Conservation (phyloP, 257 asterid species). For the Nicotiana attenuata region DNA sequence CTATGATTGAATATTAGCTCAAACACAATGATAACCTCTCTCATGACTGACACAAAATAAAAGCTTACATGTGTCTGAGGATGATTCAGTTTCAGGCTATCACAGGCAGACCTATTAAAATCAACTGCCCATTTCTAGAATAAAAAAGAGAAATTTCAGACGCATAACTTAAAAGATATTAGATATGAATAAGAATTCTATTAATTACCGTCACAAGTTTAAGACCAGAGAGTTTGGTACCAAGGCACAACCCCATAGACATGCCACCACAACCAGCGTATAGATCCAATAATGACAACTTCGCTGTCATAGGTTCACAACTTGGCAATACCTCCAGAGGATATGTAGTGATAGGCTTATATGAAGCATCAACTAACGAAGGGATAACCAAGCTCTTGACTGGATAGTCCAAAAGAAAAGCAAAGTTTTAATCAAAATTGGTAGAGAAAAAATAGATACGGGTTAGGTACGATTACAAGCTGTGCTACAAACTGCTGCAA, state of each 20-base stretch:
- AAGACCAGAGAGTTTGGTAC: constrained; percentile 63
- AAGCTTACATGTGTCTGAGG: constrained; percentile 70
- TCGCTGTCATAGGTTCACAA: constrained; percentile 38
- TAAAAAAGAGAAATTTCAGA: background rate
- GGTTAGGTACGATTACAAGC: background rate
- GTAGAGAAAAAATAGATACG: background rate
- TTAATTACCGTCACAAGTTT: constrained; percentile 61
- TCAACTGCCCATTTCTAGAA: constrained; percentile 93
- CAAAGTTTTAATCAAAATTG: background rate
- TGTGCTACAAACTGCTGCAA: background rate
- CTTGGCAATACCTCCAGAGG: constrained; percentile 35
- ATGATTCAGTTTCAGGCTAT: constrained; percentile 78
- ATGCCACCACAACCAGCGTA: constrained; percentile 96
- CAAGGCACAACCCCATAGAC: constrained; percentile 89
- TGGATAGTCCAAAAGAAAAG: constrained; percentile 14
- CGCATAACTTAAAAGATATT: background rate
- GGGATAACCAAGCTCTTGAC: constrained; percentile 21
- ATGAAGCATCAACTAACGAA: constrained; percentile 22
- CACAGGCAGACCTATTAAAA: constrained; percentile 61
- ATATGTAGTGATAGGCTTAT: constrained; percentile 26
- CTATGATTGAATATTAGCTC: background rate
- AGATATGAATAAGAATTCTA: background rate
- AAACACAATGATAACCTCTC: constrained; percentile 1
- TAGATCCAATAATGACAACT: constrained; percentile 60
- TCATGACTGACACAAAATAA: background rate